phyloP scores from a whole-genome alignment of 2,329 filamentous ascomycete genomes.

The Ophiostoma ulmi region DNA sequence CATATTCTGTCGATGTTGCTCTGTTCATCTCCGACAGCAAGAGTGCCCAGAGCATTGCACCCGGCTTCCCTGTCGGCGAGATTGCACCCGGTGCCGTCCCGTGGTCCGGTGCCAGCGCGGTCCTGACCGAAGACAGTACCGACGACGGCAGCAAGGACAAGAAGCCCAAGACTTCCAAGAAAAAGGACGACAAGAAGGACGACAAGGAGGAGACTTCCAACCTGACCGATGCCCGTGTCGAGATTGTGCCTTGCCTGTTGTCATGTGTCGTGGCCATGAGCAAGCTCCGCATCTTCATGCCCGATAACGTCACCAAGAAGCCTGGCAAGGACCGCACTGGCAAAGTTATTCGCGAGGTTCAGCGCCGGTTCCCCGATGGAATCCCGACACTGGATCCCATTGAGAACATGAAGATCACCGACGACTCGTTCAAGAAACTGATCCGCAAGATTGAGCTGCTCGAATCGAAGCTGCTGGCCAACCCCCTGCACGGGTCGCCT shows the following conservation, averaged over 20 bases:
- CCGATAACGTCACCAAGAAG: conserved; percentile 64
- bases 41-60: conserved; percentile 42
- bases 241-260: conserved; percentile 80
- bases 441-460: conserved; percentile 95
- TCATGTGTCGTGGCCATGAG: conserved; percentile 80
- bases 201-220: conserved; percentile 8
- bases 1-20: conserved; percentile 76
- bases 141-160: conserved; percentile 15
- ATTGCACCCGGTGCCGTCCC: conserved; percentile 62
- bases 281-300: conserved; percentile 77
- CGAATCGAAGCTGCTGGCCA: conserved; percentile 81
- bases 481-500: conserved; percentile 87
- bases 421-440: conserved; percentile 89
- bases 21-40: conserved; percentile 52
- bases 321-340: conserved; percentile 64
- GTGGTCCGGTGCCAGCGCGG: conserved; percentile 34
- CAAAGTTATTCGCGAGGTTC: conserved; percentile 70
- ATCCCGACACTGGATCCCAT: conserved; percentile 85
- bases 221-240: conserved; percentile 49
- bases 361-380: conserved; percentile 86
- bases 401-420: conserved; percentile 91
- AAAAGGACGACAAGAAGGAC: conserved; percentile 13
- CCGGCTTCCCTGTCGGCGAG: conserved; percentile 38
- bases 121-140: not conserved
- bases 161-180: conserved; percentile 8